Conservation (phyloP, 108 stramenopile genomes). For the Fragilariopsis cylindrus region DNA sequence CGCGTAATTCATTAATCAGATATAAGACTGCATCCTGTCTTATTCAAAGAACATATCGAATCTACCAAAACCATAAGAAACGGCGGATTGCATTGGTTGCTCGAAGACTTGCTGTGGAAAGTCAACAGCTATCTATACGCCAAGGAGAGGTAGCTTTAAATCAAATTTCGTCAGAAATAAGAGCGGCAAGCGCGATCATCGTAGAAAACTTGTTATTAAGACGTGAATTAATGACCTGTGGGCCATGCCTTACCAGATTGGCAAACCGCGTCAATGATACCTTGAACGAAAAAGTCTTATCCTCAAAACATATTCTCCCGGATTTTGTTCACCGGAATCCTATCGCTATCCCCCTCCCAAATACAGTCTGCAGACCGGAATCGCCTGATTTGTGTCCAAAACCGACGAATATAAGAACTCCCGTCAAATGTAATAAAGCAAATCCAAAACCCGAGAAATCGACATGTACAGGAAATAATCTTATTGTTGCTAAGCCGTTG, state of each 20-base stretch:
- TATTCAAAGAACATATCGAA: neutral
- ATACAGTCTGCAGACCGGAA: neutral
- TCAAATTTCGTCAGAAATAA: neutral
- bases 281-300: neutral
- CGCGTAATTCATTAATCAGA: neutral
- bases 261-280: constrained; percentile 1
- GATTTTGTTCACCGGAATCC: neutral
- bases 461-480: too few species aligned
- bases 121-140: neutral
- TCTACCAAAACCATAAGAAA: neutral
- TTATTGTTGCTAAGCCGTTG: too few species aligned
- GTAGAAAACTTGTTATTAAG: neutral
- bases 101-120: neutral
- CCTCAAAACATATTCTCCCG: neutral
- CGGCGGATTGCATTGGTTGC: constrained; percentile 3
- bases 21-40: neutral
- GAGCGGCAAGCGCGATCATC: neutral
- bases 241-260: constrained; percentile 17
- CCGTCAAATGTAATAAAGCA: neutral
- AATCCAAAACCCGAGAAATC: neutral
- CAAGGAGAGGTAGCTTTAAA: neutral
- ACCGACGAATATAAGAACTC: neutral
- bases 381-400: neutral
- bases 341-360: constrained; percentile 2
- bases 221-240: neutral